A percentile compares a stretch with the other conserved stretches of the same genome.
These are phyloP conservation scores for Cercospora brassicicola DNA, from an alignment of 2,329 filamentous ascomycete species.

Conservation along the genomic window DNA sequence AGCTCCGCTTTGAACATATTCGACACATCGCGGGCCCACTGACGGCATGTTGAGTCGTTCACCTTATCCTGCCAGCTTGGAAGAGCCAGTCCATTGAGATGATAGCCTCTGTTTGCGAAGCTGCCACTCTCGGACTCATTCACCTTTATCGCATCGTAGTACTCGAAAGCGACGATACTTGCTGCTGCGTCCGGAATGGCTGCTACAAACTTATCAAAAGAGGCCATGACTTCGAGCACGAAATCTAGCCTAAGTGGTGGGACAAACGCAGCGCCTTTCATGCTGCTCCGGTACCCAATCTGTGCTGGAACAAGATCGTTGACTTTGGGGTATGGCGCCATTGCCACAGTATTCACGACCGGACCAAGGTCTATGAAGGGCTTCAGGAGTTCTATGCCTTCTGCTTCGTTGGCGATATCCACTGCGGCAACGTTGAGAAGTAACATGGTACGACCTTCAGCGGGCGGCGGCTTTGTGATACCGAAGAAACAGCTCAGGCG, in stretches of 20 bases:
- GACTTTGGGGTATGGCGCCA: constrained; percentile 28
- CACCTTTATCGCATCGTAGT: constrained; percentile 31
- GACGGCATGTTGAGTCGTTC: constrained; percentile 30
- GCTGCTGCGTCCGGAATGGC: constrained; percentile 25
- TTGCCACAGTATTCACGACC: constrained; percentile 25
- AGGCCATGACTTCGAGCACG: constrained; percentile 23
- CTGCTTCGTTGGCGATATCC: constrained; percentile 22
- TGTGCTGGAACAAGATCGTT: constrained; percentile 30
- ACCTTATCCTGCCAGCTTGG: constrained; percentile 35
- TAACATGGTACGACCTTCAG: constrained; percentile 29
- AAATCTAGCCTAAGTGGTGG: constrained; percentile 30
- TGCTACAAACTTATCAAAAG: constrained; percentile 27
- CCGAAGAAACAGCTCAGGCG: constrained; percentile 23
- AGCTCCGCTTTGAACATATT: constrained; percentile 33
- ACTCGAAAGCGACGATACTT: constrained; percentile 31
- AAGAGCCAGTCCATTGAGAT: constrained; percentile 35
- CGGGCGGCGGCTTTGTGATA: constrained; percentile 29
- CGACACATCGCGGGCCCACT: constrained; percentile 34
- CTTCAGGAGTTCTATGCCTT: constrained; percentile 27
- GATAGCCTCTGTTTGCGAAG: constrained; percentile 34
- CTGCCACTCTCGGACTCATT: constrained; percentile 26
- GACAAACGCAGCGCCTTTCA: constrained; percentile 34
- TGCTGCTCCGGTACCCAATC: constrained; percentile 28
- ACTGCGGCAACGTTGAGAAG: constrained; percentile 24
- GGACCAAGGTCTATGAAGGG: constrained; percentile 30